phyloP scores from a whole-genome alignment of 768 basidiomycete species.

The Kwoniella mangroviensis region DNA sequence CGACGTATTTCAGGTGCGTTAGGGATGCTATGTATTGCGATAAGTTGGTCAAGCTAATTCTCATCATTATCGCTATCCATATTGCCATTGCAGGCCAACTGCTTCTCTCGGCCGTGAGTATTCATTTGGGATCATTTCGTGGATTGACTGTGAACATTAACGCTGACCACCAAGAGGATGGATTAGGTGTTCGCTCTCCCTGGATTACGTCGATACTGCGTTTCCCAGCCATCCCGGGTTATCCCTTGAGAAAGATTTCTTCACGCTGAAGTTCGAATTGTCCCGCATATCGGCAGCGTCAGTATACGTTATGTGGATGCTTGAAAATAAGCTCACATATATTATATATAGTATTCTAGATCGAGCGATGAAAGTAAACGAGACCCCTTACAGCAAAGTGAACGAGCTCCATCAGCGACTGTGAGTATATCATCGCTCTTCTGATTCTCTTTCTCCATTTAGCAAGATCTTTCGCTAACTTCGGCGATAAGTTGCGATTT shows the following conservation, averaged over 20 bases:
- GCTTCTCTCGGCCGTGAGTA: conserved; percentile 22
- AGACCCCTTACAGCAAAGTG: background rate
- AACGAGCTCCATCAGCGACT: conserved; percentile 1
- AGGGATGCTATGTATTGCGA: too few relatives aligned
- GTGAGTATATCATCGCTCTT: background rate
- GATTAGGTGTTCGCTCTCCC: background rate
- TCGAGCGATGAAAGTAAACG: background rate
- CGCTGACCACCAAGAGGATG: background rate
- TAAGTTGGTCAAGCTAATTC: too few relatives aligned
- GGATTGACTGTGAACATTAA: too few relatives aligned
- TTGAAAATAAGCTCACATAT: too few relatives aligned
- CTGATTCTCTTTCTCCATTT: too few relatives aligned
- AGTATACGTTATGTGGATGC: background rate
- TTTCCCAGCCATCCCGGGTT: background rate
- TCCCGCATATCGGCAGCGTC: background rate
- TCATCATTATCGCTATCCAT: too few relatives aligned
- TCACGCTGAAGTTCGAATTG: conserved; percentile 1
- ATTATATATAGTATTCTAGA: background rate
- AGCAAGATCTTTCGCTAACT: too few relatives aligned
- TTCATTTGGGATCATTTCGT: background rate
- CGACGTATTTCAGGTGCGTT: conserved; percentile 19
- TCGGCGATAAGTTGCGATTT: conserved; percentile 10
- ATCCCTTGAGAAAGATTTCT: background rate
- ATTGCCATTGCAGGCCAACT: conserved; percentile 13
- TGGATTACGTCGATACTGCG: conserved; percentile 18